Evolutionary conservation across 495 filamentous ascomycete species (phyloP).

Genomic region (Parathielavia hyrcaniae): DNA sequence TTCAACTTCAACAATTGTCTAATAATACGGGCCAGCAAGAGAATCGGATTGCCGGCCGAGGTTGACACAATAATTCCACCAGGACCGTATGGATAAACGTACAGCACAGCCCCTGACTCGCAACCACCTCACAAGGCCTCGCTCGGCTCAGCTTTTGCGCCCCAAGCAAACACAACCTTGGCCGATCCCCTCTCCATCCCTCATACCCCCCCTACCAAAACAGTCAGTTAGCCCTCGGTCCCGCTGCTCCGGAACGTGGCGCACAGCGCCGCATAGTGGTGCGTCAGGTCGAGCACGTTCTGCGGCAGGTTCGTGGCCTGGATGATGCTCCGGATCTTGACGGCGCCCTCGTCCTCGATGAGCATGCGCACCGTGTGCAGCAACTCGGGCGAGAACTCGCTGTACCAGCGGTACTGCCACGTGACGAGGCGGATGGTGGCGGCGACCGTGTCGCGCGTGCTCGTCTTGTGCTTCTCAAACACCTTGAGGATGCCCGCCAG

Average conservation of each 20-base stretch:
- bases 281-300: constrained; percentile 85
- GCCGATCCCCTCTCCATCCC: not conserved
- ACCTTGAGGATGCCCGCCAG: constrained; percentile 75
- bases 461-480: constrained; percentile 58
- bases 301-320: constrained; percentile 92
- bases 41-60: too few relatives aligned
- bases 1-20: too few relatives aligned
- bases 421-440: constrained; percentile 81
- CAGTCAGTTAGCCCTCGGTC: constrained; percentile 67
- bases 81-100: too few relatives aligned
- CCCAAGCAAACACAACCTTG: not conserved
- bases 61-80: too few relatives aligned
- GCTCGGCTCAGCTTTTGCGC: not conserved
- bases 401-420: constrained; percentile 99
- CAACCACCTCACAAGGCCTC: not conserved
- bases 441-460: constrained; percentile 67
- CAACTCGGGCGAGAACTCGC: constrained; percentile 92
- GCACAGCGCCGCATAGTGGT: constrained; percentile 91
- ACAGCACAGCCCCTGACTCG: too few relatives aligned
- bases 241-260: constrained; percentile 92
- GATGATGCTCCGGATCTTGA: constrained; percentile 94
- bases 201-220: too few relatives aligned
- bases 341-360: constrained; percentile 95
- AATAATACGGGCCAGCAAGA: too few relatives aligned
- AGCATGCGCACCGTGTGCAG: constrained; percentile 79